Base-by-base conservation (phyloP, 352 stramenopile species). In the Phytophthora multivora region DNA sequence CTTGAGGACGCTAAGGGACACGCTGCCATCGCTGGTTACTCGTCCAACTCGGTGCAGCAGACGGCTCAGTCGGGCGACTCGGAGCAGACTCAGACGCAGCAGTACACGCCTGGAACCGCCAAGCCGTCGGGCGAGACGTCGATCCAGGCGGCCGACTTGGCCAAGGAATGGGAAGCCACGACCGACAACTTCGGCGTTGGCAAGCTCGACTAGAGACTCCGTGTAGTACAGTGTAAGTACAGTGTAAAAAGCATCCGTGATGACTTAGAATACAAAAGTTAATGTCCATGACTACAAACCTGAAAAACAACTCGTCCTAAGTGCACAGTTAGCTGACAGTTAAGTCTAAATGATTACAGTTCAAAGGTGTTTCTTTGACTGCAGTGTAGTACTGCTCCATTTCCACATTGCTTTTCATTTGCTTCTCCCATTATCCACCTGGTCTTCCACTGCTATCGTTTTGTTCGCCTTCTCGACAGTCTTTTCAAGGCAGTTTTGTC, bases 261-360 rank as follows among this genome's bases (percentile, higher is more conserved):
- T 59, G 45, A 31, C 33, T 53, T 62, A 67, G 35, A 62, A 61
- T 46, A 33, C 47, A 57, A 63, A 62, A n/a, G 16, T 56, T 63
- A 51, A 57, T 63, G 55, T 63, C 42, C 25, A 33, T 25, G 18
- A 36, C 21, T 21, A 21, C 48, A 43, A 47, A 30, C 7, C 5
- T 30, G 5, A 30, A 30, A 23, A 23, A 23, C 21, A 23, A 23
- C 21, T 23, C 21, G 21, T 23, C 21, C n/a, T n/a, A n/a, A n/a
- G n/a, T n/a, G n/a, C n/a, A n/a, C 28, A 12, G 5, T 6, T 1
- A 6, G 26, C 26, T 30, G 4, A 13, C 28, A 12, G 28, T 33
- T 33, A 12, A n/a, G 28, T 11, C 28, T 33, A 9, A 8, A 40
- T 40, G n/a, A 40, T 13, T 40, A 40, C n/a, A 40, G 35, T 40